Percentiles rank a stretch among this genome's conserved stretches.
Evolutionary conservation across 1,284 basidiomycete species (phyloP).

Genomic region (Papiliotrema flavescens): DNA sequence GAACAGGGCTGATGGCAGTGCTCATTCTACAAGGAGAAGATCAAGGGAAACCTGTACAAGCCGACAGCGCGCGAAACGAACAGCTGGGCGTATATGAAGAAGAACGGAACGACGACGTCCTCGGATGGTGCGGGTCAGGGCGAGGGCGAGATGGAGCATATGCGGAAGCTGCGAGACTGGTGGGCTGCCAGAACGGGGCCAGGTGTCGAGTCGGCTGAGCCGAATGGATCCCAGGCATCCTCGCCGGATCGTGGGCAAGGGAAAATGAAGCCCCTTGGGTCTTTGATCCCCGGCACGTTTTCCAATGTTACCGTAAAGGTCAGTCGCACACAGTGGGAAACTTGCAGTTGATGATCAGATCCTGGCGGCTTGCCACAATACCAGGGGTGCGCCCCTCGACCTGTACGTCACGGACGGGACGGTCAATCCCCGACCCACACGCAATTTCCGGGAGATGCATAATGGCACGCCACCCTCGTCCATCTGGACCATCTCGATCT

Average conservation of each 20-base stretch:
- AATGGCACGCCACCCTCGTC: slow-evolving; percentile 11
- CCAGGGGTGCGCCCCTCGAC: slow-evolving; percentile 16
- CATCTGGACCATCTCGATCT: slow-evolving; percentile 18
- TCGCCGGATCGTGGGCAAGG: neutral
- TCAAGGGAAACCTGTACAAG: slow-evolving; percentile 26
- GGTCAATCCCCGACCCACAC: slow-evolving; percentile 2
- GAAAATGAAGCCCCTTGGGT: neutral
- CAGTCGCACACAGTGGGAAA: neutral
- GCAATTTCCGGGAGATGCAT: slow-evolving; percentile 27
- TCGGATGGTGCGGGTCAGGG: neutral
- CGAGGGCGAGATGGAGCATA: slow-evolving; percentile 11
- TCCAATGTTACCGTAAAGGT: slow-evolving; percentile 29
- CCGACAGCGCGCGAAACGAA: slow-evolving; percentile 5
- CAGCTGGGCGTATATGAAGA: slow-evolving; percentile 11
- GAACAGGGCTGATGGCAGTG: slow-evolving; percentile 2
- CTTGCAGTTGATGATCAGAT: slow-evolving; percentile 10
- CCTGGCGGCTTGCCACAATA: slow-evolving; percentile 13
- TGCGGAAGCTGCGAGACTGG: slow-evolving; percentile 14
- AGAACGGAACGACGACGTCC: slow-evolving; percentile 5
- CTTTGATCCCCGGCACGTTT: slow-evolving; percentile 5
- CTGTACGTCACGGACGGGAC: slow-evolving; percentile 42
- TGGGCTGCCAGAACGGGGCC: slow-evolving; percentile 6
- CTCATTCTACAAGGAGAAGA: slow-evolving; percentile 19
- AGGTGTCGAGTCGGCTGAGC: neutral
- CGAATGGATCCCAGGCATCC: neutral